phyloP scores from a whole-genome alignment of 805 yeast species.

The Kodamaea neixiangensis region DNA sequence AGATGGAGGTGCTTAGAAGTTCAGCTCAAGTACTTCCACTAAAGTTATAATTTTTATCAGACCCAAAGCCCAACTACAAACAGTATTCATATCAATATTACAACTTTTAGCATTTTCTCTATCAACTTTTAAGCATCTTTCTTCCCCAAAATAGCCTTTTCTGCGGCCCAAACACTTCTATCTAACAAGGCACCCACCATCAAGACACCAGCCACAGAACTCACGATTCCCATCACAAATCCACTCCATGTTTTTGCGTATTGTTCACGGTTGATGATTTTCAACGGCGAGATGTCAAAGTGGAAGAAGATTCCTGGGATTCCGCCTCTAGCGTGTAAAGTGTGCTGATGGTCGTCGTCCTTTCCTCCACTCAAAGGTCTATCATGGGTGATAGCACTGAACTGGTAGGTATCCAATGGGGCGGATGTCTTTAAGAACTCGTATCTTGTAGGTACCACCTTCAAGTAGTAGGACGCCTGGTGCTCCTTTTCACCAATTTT shows the following conservation, averaged over 20 bases:
- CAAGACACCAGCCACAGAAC: conserved; percentile 90
- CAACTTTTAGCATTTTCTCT: too few relatives aligned
- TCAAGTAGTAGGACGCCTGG: conserved; percentile 74
- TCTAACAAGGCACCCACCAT: conserved; percentile 91
- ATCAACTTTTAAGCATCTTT: conserved; percentile 44
- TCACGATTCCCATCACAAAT: conserved; percentile 76
- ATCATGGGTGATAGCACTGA: conserved; percentile 84
- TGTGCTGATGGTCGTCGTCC: conserved; percentile 89
- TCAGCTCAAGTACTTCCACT: too few relatives aligned
- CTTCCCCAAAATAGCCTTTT: conserved; percentile 68
- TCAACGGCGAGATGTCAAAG: conserved; percentile 91
- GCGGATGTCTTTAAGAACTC: conserved; percentile 58
- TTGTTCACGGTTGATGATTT: conserved; percentile 81
- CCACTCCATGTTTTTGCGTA: conserved; percentile 78
- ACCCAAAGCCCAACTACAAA: background rate
- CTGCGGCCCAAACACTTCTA: conserved; percentile 86
- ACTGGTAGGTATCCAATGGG: conserved; percentile 79
- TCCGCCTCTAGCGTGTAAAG: conserved; percentile 81
- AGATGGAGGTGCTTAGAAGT: too few relatives aligned
- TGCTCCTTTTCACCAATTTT: conserved; percentile 53
- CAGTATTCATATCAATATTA: too few relatives aligned
- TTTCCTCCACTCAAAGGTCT: conserved; percentile 84
- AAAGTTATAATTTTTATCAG: too few relatives aligned
- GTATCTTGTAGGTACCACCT: conserved; percentile 87
- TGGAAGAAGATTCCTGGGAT: conserved; percentile 85